Percentiles rank a stretch among this genome's conserved stretches.
Evolutionary conservation across 2,329 filamentous ascomycete species (phyloP).

Genomic region (Apiospora sp.): DNA sequence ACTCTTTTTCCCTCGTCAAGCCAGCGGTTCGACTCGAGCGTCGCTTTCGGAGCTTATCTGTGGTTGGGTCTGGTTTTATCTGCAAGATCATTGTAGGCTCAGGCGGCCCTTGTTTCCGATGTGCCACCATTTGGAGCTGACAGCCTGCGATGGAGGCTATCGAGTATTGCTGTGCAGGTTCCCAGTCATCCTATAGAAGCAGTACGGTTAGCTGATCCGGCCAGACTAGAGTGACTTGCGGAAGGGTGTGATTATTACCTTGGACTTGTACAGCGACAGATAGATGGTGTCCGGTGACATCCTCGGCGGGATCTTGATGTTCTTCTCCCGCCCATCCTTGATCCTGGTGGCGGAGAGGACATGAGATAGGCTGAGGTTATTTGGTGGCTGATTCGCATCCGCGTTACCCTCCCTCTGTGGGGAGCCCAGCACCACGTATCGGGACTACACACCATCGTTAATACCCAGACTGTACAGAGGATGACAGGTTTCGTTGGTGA

Average conservation of each 20-base stretch:
- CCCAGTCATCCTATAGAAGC: constrained; percentile 54
- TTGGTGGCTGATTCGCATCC: constrained; percentile 30
- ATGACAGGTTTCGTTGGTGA: not conserved
- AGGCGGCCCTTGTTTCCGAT: constrained; percentile 68
- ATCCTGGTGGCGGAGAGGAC: constrained; percentile 48
- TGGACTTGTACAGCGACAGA: constrained; percentile 64
- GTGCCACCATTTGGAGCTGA: constrained; percentile 64
- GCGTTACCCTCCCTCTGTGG: constrained; percentile 43
- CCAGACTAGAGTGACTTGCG: constrained; percentile 28
- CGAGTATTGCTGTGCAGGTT: constrained; percentile 62
- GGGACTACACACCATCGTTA: constrained; percentile 51
- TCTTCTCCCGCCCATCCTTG: constrained; percentile 46
- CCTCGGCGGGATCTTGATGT: constrained; percentile 47
- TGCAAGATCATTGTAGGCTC: constrained; percentile 67
- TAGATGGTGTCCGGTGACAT: constrained; percentile 52
- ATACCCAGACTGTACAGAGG: constrained; percentile 27
- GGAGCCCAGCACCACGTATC: constrained; percentile 65
- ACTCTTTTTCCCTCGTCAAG: constrained; percentile 60
- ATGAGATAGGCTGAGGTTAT: constrained; percentile 48
- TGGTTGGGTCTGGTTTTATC: constrained; percentile 57
- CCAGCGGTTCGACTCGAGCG: constrained; percentile 70
- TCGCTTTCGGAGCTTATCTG: constrained; percentile 69
- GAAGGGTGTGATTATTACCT: constrained; percentile 46
- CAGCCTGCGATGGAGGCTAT: constrained; percentile 62
- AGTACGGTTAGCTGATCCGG: constrained; percentile 36